Percentiles rank a stretch among this genome's conserved stretches.
phyloP scores from a whole-genome alignment of 2,329 filamentous ascomycete species.

The Thielaviopsis punctulata region DNA sequence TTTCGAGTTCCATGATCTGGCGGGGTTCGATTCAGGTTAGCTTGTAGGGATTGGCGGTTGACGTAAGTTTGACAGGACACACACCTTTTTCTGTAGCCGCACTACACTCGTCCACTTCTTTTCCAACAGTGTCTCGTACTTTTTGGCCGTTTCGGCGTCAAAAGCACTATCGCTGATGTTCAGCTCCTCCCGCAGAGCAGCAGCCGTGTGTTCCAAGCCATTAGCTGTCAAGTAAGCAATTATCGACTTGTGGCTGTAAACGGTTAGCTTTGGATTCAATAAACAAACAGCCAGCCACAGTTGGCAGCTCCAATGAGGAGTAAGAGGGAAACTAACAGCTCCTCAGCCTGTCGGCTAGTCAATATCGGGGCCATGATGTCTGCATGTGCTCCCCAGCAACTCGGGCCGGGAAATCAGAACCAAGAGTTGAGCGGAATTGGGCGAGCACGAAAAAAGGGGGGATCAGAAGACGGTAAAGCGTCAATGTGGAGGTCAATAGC shows the following conservation, averaged over 20 bases:
- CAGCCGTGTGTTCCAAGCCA: conserved; percentile 51
- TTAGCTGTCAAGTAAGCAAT: conserved; percentile 70
- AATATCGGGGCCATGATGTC: conserved; percentile 52
- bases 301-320: not conserved
- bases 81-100: conserved; percentile 82
- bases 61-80: conserved; percentile 13
- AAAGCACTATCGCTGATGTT: conserved; percentile 52
- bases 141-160: conserved; percentile 69
- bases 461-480: not conserved
- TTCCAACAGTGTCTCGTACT: conserved; percentile 84
- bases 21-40: not conserved
- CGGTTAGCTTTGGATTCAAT: not conserved
- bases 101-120: conserved; percentile 99
- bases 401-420: not conserved
- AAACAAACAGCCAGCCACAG: not conserved
- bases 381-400: not conserved
- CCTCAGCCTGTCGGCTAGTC: conserved; percentile 67
- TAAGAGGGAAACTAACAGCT: conserved; percentile 39
- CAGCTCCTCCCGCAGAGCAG: conserved; percentile 61
- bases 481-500: not conserved
- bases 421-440: not conserved
- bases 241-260: conserved; percentile 70
- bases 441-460: not conserved
- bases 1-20: conserved; percentile 86
- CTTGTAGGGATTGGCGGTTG: too few relatives aligned